Conservation (phyloP, 2,329 filamentous ascomycete genomes). For the Xylariaceae sp. region DNA sequence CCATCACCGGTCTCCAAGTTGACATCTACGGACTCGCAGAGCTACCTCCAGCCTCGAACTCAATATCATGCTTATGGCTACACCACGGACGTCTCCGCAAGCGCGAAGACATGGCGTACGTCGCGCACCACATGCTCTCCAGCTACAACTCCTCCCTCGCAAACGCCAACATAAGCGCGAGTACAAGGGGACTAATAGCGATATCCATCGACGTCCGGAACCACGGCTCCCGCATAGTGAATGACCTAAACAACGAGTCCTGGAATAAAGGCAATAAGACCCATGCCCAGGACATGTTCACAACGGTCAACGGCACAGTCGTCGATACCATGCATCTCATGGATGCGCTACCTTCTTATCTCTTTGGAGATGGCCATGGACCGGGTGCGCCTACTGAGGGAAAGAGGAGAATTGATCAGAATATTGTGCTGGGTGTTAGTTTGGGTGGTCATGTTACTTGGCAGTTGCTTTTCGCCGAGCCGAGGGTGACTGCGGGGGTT, state of each 20-base stretch:
- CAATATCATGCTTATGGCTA: slow-evolving; percentile 82
- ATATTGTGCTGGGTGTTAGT: slow-evolving; percentile 78
- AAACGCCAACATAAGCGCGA: slow-evolving; percentile 43
- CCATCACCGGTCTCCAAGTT: slow-evolving; percentile 73
- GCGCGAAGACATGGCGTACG: slow-evolving; percentile 69
- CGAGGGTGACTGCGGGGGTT: slow-evolving; percentile 72
- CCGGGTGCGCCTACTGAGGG: slow-evolving; percentile 26
- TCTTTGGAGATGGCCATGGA: slow-evolving; percentile 48
- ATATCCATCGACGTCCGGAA: slow-evolving; percentile 90
- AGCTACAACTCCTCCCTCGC: slow-evolving; percentile 54
- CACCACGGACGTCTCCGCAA: slow-evolving; percentile 73
- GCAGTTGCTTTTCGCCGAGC: slow-evolving; percentile 76
- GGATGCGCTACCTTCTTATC: slow-evolving; percentile 71
- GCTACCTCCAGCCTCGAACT: slow-evolving; percentile 48
- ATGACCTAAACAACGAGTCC: slow-evolving; percentile 65
- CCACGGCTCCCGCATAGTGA: slow-evolving; percentile 72
- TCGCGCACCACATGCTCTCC: slow-evolving; percentile 66
- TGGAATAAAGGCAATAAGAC: slow-evolving; percentile 76
- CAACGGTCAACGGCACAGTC: slow-evolving; percentile 67
- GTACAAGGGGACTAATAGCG: slow-evolving; percentile 63
- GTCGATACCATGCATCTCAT: slow-evolving; percentile 73
- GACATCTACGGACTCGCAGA: slow-evolving; percentile 80
- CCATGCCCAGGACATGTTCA: slow-evolving; percentile 92
- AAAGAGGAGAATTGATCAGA: slow-evolving; percentile 46
- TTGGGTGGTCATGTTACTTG: slow-evolving; percentile 85